Evolutionary conservation across 1,284 basidiomycete species (phyloP), one percentile per base, ranked within the genome.

Genomic region (Cutaneotrichosporon arboriforme): DNA sequence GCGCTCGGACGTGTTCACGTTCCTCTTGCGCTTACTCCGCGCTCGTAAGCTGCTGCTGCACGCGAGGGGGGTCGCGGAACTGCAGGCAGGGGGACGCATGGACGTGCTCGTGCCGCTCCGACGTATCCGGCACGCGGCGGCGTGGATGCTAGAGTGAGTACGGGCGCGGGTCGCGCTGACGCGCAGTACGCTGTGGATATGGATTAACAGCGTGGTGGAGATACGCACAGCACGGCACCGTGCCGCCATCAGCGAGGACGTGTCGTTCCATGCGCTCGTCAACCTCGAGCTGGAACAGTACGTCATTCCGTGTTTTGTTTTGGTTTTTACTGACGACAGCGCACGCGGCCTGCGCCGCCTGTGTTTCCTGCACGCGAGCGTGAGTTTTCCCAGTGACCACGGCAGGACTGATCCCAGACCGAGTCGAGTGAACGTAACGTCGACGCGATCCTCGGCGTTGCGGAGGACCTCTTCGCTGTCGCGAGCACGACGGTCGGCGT

Each of bases 61-160:
- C 13, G 47, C 46, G 8, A 31, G 51, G 1, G n/a, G 87, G 22
- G 71, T 86, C 31, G 80, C 87, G 1, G 77, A 83, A 26, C 78
- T 23, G 77, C 47, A 18, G 7, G 46, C 21, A 14, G 37, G 76
- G 5, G 63, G 73, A 4, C 76, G 49, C 3, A 73, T 66, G 37
- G 73, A 73, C 22, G 81, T 83, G 46, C 57, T 85, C 58, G 85
- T 86, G 70, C 77, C 78, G 15, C 82, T 89, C 60, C 86, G 87
- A 69, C 83, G 83, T 0, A 80, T 89, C 74, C 76, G 87, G 55
- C 83, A 84, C 58, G 83, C 84, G 52, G 63, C 90, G 50, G 83
- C 82, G 46, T 92, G 89, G 89, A 84, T 90, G 59, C 79, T 88
- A 64, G 87, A 88, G 88, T 90, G 66, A 67, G 86, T 78, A n/a